Evolutionary conservation across 495 filamentous ascomycete species (phyloP), one percentile per base, ranked within the genome.

Genomic region (Arthonia radiata): DNA sequence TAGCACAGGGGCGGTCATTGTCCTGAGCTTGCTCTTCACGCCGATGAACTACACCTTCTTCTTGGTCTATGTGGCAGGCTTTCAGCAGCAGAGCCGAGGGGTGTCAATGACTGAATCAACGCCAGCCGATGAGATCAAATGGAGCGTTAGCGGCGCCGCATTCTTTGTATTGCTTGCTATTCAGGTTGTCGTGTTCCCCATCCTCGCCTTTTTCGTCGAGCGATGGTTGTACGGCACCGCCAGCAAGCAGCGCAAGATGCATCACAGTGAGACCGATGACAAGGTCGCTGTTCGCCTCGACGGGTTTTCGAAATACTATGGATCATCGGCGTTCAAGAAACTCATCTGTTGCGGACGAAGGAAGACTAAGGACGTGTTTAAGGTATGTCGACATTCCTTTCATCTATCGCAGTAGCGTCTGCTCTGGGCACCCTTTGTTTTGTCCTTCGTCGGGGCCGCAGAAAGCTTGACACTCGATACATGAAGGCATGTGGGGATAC

Each of bases 41-140:
- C 71, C 76, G 5, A 74, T 70, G 54, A 81, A 69, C 33, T 79
- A 72, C 37, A 64, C 74, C 10, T 77, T 64, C 47, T 72, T 73
- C 42, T 61, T 68, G 21, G 57, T 71, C 5, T 48, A 57, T 25
- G 54, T 79, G 41, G 71, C 75, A 9, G 38, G 39, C 14, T 51
- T 34, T 28, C 35, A 51, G 27, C 29, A 34, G 19, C 27, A 43
- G 2, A 16, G 16, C 8, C 23, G n/a, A n/a, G n/a, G n/a, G n/a
- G n/a, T n/a, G n/a, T n/a, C n/a, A n/a, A n/a, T n/a, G n/a, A n/a
- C n/a, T n/a, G n/a, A n/a, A n/a, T n/a, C n/a, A n/a, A 42, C 59
- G 24, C 42, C 43, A 0, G 59, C 75, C 1, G 71, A 71, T 0
- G 43, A 59, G 1, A 67, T 59, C 31, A 55, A 58, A 2, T 81